Base-by-base conservation (phyloP, 164 flowering plant genomes). In the Sextonia rubra region DNA sequence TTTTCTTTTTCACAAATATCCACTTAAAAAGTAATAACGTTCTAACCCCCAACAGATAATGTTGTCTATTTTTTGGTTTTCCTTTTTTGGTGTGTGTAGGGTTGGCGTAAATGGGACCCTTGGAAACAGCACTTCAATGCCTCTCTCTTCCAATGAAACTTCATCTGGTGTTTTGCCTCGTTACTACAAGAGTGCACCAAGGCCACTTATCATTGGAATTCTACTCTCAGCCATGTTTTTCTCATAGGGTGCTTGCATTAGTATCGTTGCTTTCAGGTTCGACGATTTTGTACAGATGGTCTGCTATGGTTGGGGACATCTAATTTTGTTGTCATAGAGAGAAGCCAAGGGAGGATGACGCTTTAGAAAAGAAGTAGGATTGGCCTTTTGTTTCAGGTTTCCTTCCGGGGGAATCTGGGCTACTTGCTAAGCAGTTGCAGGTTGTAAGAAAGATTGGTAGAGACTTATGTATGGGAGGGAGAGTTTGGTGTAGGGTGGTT, bases 141-240 rank as follows among this genome's bases (percentile, higher is more conserved):
- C 88, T 74, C 94, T 91, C 69, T 91, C 98, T 7, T 68, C 88
- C 24, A 94, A 91, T 66, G 80, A 87, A 1, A 83, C 94, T 1
- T 66, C 48, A 63, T 78, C 86, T 4, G 82, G 77, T 24, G 74
- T 75, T 69, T 30, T 69, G 24, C 74, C 79, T 25, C 78, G n/a
- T 74, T n/a, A 44, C 72, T 47, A 70, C 23, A 72, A 48, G 49
- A 25, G 71, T 26, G 64, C 70, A 17, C 70, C 72, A 24, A 75
- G 67, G 74, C 73, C 77, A 47, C 68, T 83, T 64, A 63, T 79
- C 29, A 37, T 79, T 20, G 78, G 79, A 22, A 27, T 73, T 69
- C 44, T 86, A 56, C 77, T 84, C 49, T 74, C 80, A 76, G 70
- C 67, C 78, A 75, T 76, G 60, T 64, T 79, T 60, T 80, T 83